phyloP scores from a whole-genome alignment of 2,329 filamentous ascomycete genomes.

The Calonectria crousiana region DNA sequence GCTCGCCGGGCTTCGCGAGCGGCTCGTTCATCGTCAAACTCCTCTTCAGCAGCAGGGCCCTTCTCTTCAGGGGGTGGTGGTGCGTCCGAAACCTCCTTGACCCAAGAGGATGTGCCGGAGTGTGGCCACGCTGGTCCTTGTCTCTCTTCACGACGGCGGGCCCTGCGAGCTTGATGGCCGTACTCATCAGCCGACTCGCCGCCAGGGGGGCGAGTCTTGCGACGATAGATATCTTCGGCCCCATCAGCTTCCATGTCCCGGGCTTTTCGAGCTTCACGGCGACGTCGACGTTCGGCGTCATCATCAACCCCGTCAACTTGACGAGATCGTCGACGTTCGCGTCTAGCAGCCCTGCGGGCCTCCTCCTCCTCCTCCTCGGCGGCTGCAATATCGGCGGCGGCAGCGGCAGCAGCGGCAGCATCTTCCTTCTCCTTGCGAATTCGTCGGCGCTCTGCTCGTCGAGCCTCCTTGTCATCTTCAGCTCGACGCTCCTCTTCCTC shows the following conservation, averaged over 20 bases:
- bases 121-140: conserved; percentile 66
- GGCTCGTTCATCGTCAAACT: conserved; percentile 60
- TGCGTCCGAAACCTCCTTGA: conserved; percentile 73
- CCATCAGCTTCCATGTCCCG: conserved; percentile 53
- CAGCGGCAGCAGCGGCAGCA: conserved; percentile 55
- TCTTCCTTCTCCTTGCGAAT: conserved; percentile 60
- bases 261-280: conserved; percentile 65
- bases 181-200: conserved; percentile 60
- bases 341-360: conserved; percentile 57
- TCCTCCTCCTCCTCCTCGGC: conserved; percentile 61
- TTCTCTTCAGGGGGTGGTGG: conserved; percentile 65
- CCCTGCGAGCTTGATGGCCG: conserved; percentile 55
- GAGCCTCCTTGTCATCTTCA: conserved; percentile 66
- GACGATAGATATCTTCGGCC: conserved; percentile 49
- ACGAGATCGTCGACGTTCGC: conserved; percentile 63
- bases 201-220: conserved; percentile 45
- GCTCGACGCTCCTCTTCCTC: conserved; percentile 40
- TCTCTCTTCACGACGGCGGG: conserved; percentile 50
- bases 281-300: conserved; percentile 65
- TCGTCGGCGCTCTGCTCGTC: conserved; percentile 64
- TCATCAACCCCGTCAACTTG: conserved; percentile 61
- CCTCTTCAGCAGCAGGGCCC: conserved; percentile 45
- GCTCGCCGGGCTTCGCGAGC: conserved; percentile 62
- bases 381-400: conserved; percentile 54
- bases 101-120: conserved; percentile 74